Conservation (phyloP, 106 monocot species). For the Alisma plantagoaquatica region DNA sequence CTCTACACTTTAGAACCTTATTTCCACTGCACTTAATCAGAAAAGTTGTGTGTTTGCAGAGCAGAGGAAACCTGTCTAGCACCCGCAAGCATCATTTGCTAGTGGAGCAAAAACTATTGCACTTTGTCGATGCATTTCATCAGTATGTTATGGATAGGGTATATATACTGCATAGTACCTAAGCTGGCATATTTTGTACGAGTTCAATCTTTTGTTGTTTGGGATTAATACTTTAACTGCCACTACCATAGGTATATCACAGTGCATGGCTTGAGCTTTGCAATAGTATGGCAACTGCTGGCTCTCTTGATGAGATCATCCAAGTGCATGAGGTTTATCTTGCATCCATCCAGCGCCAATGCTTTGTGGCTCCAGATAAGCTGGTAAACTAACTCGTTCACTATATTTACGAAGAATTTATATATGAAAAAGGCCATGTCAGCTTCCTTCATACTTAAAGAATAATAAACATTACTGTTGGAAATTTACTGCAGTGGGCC, state of each 20-base stretch:
- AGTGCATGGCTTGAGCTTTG: constrained; percentile 95
- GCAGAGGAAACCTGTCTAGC: constrained; percentile 18
- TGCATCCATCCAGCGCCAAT: constrained; percentile 84
- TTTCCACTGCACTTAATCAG: no score
- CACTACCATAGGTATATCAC: constrained; percentile 83
- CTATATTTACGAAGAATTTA: no score
- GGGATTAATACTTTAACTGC: no score
- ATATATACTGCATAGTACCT: no score
- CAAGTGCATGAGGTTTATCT: constrained; percentile 90
- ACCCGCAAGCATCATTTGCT: constrained; percentile 73
- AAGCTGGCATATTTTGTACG: no score
- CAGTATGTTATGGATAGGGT: constrained; percentile 98
- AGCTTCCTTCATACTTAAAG: no score
- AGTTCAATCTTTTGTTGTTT: no score
- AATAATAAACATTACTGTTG: no score
- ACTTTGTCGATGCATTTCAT: constrained; percentile 98
- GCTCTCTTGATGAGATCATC: constrained; percentile 90
- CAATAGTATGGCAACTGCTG: constrained; percentile 61
- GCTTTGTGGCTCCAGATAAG: constrained; percentile 91
- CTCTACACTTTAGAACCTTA: no score
- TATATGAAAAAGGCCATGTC: no score
- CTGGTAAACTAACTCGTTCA: constrained; percentile 28
- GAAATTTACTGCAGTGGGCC: constrained; percentile 56
- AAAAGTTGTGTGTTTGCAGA: constrained; percentile 17
- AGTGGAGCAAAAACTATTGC: constrained; percentile 81